Percentiles rank a stretch among this genome's conserved stretches.
phyloP scores from a whole-genome alignment of 768 basidiomycete genomes.

The Hericium coralloides region DNA sequence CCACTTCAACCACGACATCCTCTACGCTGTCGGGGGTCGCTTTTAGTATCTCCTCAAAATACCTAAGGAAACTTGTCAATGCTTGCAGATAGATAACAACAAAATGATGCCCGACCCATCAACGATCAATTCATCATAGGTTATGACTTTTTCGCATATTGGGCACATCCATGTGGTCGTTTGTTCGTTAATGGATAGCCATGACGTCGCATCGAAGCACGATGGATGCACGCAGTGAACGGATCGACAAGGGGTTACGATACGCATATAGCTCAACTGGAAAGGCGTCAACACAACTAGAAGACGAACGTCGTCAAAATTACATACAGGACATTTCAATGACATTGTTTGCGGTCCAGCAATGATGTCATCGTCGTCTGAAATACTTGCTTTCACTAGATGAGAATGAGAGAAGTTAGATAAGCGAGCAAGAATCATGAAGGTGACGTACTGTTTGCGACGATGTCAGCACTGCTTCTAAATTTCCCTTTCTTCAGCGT shows the following conservation, averaged over 20 bases:
- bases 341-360: constrained; percentile 87
- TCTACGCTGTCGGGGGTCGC: constrained; percentile 73
- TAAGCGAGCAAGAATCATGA: not conserved
- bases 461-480: constrained; percentile 51
- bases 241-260: constrained; percentile 80
- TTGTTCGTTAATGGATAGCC: constrained; percentile 93
- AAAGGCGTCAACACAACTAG: constrained; percentile 2
- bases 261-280: constrained; percentile 80
- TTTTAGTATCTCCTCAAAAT: constrained; percentile 79
- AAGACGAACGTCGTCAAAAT: not conserved
- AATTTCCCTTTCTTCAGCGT: constrained; percentile 62
- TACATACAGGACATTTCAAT: constrained; percentile 84
- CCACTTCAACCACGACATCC: constrained; percentile 87
- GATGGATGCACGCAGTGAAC: constrained; percentile 82
- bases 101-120: constrained; percentile 65
- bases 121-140: constrained; percentile 75
- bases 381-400: constrained; percentile 45
- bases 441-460: constrained; percentile 50
- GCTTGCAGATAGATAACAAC: not conserved
- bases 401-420: not conserved
- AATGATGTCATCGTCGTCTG: constrained; percentile 81
- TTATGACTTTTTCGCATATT: constrained; percentile 76
- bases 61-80: constrained; percentile 37
- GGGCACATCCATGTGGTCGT: constrained; percentile 96
- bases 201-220: constrained; percentile 92